A percentile compares a stretch with the other conserved stretches of the same genome.
These are phyloP conservation scores for Boletus reticulatus DNA, from an alignment of 768 basidiomycete species.

Conservation along the genomic window DNA sequence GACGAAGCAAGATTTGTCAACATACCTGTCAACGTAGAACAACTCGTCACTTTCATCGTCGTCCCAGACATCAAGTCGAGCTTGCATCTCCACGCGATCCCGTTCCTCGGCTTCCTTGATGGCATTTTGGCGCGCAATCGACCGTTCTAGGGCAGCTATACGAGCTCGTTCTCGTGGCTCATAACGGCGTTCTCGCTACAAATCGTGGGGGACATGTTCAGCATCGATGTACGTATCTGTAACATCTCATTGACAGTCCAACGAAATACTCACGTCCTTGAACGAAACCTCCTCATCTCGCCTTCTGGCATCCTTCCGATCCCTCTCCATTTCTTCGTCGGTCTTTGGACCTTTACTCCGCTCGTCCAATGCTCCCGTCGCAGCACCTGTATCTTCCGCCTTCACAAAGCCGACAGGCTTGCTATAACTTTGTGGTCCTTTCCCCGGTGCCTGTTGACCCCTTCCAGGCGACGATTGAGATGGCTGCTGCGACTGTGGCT, in stretches of 20 bases:
- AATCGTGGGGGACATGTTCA: slow-evolving; percentile 2
- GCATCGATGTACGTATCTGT: neutral
- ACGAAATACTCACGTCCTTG: slow-evolving; percentile 64
- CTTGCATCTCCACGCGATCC: slow-evolving; percentile 76
- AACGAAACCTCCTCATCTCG: slow-evolving; percentile 84
- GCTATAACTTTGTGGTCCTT: slow-evolving; percentile 72
- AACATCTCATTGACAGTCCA: neutral
- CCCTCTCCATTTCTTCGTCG: slow-evolving; percentile 86
- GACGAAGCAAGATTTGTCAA: neutral
- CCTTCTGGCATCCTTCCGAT: slow-evolving; percentile 70
- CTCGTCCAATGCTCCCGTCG: slow-evolving; percentile 35
- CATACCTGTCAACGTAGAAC: slow-evolving; percentile 90
- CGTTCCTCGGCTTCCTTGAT: slow-evolving; percentile 77
- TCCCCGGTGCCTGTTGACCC: slow-evolving; percentile 54
- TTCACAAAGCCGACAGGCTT: slow-evolving; percentile 85
- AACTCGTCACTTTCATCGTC: slow-evolving; percentile 91
- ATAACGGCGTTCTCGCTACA: slow-evolving; percentile 88
- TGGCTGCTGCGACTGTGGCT: slow-evolving; percentile 38
- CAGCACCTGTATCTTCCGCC: slow-evolving; percentile 49
- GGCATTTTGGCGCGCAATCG: slow-evolving; percentile 68
- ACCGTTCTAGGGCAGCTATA: slow-evolving; percentile 72
- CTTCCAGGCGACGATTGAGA: slow-evolving; percentile 35
- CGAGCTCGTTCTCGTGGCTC: slow-evolving; percentile 86
- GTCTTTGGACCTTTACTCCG: slow-evolving; percentile 53
- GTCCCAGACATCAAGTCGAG: slow-evolving; percentile 85